Evolutionary conservation across 2,329 filamentous ascomycete genomes (phyloP), one percentile per base, ranked within the genome.

Genomic region (Aspergillus glaucus): DNA sequence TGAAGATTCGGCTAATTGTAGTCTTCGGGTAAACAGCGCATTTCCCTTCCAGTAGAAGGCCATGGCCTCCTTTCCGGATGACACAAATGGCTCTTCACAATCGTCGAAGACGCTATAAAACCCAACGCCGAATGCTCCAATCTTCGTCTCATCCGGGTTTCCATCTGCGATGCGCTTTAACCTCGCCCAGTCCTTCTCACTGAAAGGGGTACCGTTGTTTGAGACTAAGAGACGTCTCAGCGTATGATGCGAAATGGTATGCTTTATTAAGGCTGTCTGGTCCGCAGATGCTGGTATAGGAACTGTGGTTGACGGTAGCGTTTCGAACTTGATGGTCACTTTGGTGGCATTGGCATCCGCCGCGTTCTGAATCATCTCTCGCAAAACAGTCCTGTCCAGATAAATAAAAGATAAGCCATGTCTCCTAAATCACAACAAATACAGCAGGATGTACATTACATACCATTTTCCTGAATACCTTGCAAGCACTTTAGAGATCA

Each of bases 31-130:
- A 66, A 95, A 97, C 1, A 98, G 79, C 4, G 89, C 88, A 67
- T 97, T 97, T n/a, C 87, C 91, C 68, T 96, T 97, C 94, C 93
- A 98, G 74, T 96, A 98, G 64, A 98, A 98, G 0, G 92, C 92
- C 88, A 98, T 96, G 34, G 90, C 91, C 69, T 95, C 85, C 53
- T 79, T 81, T 1, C 93, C 93, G 1, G 92, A 97, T 57, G 89
- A 93, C 55, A 98, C 87, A 63, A 98, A 97, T 0, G 93, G 93
- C 59, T 96, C 90, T 69, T 98, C 94, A 66, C 92, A 98, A 66
- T 98, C 93, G 53, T 93, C 88, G 67, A 98, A 98, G 36, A 97
- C 92, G 66, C 88, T 95, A 77, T 98, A 98, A 73, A 98, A 98
- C 2, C 93, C 93, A 28, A 98, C 93, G 57, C 93, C 93, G 66